Evolutionary conservation across 495 filamentous ascomycete species (phyloP).

Genomic region (Penicillium cinerascens): DNA sequence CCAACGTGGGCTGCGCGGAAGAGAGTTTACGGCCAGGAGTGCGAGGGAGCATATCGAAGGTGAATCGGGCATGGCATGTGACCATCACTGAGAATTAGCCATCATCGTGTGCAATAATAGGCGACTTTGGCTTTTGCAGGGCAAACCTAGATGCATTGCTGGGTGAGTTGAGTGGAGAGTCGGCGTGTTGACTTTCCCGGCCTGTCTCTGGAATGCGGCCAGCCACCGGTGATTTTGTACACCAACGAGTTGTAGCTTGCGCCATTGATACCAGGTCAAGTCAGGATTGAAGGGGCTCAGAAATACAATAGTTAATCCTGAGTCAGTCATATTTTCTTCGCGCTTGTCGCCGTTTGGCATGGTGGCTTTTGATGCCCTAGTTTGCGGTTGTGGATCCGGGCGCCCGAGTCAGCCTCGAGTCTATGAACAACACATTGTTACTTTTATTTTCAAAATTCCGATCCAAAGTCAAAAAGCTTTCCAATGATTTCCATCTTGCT

Average conservation of each 20-base stretch:
- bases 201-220: slow-evolving; percentile 18
- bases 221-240: slow-evolving; percentile 11
- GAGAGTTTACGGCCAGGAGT: background rate
- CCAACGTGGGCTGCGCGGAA: slow-evolving; percentile 3
- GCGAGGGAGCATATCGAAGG: background rate
- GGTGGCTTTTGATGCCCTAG: background rate
- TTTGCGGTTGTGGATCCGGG: background rate
- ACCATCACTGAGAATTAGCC: background rate
- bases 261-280: background rate
- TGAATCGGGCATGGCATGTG: background rate
- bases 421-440: background rate
- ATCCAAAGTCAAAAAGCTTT: background rate
- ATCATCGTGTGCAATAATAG: background rate
- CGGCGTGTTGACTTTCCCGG: background rate
- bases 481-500: background rate
- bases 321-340: background rate
- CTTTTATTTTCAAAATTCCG: background rate
- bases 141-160: background rate
- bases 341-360: background rate
- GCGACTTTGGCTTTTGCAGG: background rate
- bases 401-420: background rate
- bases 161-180: background rate
- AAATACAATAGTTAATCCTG: background rate
- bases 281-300: background rate
- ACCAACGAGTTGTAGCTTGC: background rate